phyloP scores from a whole-genome alignment of 768 basidiomycete genomes.

The Exidia glandulosa region DNA sequence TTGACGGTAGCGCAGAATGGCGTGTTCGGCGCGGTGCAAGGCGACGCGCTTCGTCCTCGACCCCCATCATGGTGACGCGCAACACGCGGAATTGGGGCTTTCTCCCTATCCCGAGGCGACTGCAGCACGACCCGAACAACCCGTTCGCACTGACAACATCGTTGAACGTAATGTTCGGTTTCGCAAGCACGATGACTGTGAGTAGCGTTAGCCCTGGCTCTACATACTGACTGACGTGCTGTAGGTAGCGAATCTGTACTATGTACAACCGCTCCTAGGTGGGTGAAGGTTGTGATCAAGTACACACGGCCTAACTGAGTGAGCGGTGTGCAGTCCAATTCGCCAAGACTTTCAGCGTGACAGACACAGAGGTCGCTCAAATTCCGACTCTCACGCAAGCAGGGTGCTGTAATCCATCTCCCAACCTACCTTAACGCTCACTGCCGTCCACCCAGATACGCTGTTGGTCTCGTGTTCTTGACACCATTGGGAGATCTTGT shows the following conservation, averaged over 20 bases:
- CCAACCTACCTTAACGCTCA: no score
- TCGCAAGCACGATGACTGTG: slow-evolving; percentile 46
- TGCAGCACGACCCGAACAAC: slow-evolving; percentile 41
- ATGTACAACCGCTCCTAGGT: slow-evolving; percentile 74
- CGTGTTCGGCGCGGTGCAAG: no score
- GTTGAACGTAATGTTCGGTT: slow-evolving; percentile 52
- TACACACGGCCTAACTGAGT: neutral
- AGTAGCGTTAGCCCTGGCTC: slow-evolving; percentile 17
- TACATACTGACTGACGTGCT: slow-evolving; percentile 3
- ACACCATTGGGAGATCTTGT: slow-evolving; percentile 78
- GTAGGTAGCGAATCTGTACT: slow-evolving; percentile 73
- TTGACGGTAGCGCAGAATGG: no score
- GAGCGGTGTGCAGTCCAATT: slow-evolving; percentile 8
- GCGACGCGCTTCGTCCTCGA: no score
- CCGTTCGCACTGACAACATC: slow-evolving; percentile 42
- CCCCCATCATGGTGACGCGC: no score
- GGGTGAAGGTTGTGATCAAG: slow-evolving; percentile 12
- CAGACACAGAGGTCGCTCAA: slow-evolving; percentile 16
- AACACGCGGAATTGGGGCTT: slow-evolving; percentile 38
- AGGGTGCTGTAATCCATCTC: neutral
- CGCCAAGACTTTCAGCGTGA: slow-evolving; percentile 16
- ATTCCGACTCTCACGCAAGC: slow-evolving; percentile 22
- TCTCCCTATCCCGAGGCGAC: slow-evolving; percentile 47
- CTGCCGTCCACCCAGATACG: slow-evolving; percentile 29
- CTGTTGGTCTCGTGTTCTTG: slow-evolving; percentile 59